Evolutionary conservation across 2,329 filamentous ascomycete species (phyloP).

Genomic region (Colletotrichum sidae): DNA sequence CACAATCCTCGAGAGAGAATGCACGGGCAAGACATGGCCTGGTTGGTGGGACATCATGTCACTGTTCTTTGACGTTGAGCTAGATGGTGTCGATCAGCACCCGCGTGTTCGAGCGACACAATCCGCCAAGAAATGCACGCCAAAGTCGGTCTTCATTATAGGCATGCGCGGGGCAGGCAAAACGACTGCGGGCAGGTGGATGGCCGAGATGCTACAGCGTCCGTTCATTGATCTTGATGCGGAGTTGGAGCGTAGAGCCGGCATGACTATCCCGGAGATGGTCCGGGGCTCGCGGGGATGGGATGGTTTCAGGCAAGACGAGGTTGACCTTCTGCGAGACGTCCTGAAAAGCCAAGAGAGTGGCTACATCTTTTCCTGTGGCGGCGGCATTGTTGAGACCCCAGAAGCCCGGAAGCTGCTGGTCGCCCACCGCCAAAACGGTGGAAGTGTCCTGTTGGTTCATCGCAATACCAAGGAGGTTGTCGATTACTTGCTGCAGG

Average conservation of each 20-base stretch:
- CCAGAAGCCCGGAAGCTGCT: conserved; percentile 83
- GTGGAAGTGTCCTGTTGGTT: conserved; percentile 87
- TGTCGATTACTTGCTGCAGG: conserved; percentile 86
- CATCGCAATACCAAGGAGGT: conserved; percentile 89
- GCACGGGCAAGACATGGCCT: conserved; percentile 97
- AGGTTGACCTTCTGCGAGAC: conserved; percentile 78
- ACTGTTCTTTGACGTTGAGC: conserved; percentile 78
- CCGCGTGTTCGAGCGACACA: conserved; percentile 33
- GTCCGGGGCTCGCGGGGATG: conserved; percentile 80
- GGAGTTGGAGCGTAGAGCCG: conserved; percentile 81
- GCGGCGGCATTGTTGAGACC: conserved; percentile 91
- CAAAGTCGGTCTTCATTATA: conserved; percentile 89
- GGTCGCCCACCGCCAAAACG: conserved; percentile 76
- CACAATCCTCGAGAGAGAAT: conserved; percentile 88
- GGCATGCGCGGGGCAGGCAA: conserved; percentile 98
- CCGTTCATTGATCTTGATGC: conserved; percentile 89
- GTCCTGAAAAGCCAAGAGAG: conserved; percentile 80
- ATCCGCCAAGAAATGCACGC: conserved; percentile 42
- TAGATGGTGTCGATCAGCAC: conserved; percentile 78
- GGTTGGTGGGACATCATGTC: conserved; percentile 96
- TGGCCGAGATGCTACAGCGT: conserved; percentile 79
- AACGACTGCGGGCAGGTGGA: conserved; percentile 91
- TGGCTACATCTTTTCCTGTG: conserved; percentile 90
- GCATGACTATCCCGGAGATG: conserved; percentile 86
- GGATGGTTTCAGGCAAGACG: conserved; percentile 87